phyloP scores from a whole-genome alignment of 179 eudicot species.

The Gypsophila paniculata region DNA sequence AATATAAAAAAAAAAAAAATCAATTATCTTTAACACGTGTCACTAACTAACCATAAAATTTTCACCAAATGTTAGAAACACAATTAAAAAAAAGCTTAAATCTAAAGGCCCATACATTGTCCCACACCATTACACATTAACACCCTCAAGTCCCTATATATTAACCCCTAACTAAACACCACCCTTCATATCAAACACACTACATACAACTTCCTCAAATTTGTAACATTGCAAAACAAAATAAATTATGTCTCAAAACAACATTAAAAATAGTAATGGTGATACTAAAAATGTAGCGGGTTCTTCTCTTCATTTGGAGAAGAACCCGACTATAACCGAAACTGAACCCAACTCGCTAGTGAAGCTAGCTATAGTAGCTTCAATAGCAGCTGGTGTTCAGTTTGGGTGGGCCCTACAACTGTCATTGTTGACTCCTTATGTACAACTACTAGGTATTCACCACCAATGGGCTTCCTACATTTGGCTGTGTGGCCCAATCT shows the following conservation, averaged over 20 bases:
- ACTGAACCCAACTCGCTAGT: conserved; percentile 29
- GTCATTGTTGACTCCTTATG: conserved; percentile 68
- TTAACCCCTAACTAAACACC: not conserved
- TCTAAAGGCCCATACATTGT: too few species aligned
- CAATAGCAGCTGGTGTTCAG: conserved; percentile 76
- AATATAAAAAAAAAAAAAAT: too few species aligned
- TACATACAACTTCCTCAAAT: too few species aligned
- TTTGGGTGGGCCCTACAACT: conserved; percentile 90
- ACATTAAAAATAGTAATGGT: conserved; percentile 22
- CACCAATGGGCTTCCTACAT: conserved; percentile 62
- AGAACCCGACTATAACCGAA: conserved; percentile 15
- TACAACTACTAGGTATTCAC: conserved; percentile 68
- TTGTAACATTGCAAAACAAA: not conserved
- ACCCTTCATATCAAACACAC: conserved; percentile 20
- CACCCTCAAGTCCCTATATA: too few species aligned
- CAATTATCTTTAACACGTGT: too few species aligned
- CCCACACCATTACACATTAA: too few species aligned
- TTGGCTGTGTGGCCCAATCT: conserved; percentile 86
- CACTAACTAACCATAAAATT: too few species aligned
- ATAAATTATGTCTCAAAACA: conserved; percentile 15
- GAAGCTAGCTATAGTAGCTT: conserved; percentile 49
- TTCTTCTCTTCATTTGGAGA: conserved; percentile 32
- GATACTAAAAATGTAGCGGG: conserved; percentile 18
- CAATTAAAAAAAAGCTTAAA: too few species aligned
- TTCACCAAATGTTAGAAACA: too few species aligned